These are phyloP conservation scores for Bipolaris zeicola DNA, from an alignment of 2,329 filamentous ascomycete genomes.

Conservation along the genomic window DNA sequence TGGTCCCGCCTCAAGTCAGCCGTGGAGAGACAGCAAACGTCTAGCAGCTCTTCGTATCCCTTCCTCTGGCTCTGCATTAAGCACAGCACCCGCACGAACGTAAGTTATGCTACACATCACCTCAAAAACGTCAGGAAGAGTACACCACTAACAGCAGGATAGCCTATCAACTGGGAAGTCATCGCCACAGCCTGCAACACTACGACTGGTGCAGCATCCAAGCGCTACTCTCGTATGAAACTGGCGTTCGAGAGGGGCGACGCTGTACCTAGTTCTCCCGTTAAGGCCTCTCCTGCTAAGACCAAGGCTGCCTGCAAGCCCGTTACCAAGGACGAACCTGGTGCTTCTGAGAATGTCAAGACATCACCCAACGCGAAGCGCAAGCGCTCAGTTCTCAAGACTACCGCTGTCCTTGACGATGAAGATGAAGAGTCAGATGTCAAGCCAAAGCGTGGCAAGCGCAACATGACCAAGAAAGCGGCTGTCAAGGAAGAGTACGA, in stretches of 20 bases:
- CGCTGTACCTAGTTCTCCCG: slow-evolving; percentile 1
- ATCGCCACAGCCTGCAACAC: slow-evolving; percentile 37
- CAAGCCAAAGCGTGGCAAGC: slow-evolving; percentile 14
- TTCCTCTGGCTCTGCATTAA: slow-evolving; percentile 42
- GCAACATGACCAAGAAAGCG: background rate
- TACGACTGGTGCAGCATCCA: slow-evolving; percentile 39
- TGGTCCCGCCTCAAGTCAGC: slow-evolving; percentile 42
- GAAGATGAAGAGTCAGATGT: background rate
- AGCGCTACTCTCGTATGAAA: slow-evolving; percentile 45
- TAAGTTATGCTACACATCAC: slow-evolving; percentile 6
- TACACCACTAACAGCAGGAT: background rate
- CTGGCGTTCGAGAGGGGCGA: slow-evolving; percentile 32
- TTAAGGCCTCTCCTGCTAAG: background rate
- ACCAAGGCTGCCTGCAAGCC: slow-evolving; percentile 9
- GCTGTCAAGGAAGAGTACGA: slow-evolving; percentile 1
- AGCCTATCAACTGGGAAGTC: slow-evolving; percentile 33
- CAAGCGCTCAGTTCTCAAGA: slow-evolving; percentile 23
- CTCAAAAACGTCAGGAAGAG: background rate
- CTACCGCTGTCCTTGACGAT: background rate
- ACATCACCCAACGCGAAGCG: slow-evolving; percentile 21
- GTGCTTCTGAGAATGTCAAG: background rate
- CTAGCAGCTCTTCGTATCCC: slow-evolving; percentile 19
- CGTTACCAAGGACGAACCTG: slow-evolving; percentile 7
- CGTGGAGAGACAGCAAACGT: slow-evolving; percentile 28
- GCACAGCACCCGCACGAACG: slow-evolving; percentile 32